Base-by-base conservation (phyloP, 768 basidiomycete species). In the Trametes sanguinea region DNA sequence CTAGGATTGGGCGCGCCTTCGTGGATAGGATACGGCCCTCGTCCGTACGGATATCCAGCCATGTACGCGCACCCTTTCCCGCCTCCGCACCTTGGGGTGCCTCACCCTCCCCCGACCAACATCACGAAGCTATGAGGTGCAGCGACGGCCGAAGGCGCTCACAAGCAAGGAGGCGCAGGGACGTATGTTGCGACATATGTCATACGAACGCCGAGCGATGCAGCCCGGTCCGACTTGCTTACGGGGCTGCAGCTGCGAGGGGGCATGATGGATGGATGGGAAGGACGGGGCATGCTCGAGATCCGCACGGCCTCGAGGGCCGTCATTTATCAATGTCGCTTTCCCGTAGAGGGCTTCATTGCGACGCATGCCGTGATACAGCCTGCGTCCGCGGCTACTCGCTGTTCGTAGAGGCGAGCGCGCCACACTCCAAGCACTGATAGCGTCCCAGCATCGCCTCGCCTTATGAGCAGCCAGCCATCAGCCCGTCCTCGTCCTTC, bases 51-150 rank as follows among this genome's bases (percentile, higher is more conserved):
- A 52, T 35, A 53, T 7, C 17, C 32, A 11, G 29, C 47, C 30
- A 51, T 64, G 48, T 48, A 57, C 14, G 11, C 60, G 2, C 48
- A 59, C 29, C n/a, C 50, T 10, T 44, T 33, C 22, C 54, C 58
- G 17, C 40, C 39, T 7, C 53, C 62, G 17, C 50, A 59, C n/a
- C 51, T 60, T 32, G 52, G 58, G n/a, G 33, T 60, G 17, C 60
- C 64, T 5, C 60, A 50, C 35, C 43, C 62, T 0, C 59, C 55
- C 2, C 60, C 63, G 1, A 57, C 63, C 27, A 60, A 60, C 32
- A 58, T 62, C 53, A 62, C 66, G 17, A 67, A 67, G 46, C 52
- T 64, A 11, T 67, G 57, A 66, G 42, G 47, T 46, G 40, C 14
- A 32, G 30, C 22, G 22, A 22, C 22, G 22, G 22, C 22, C 22